Evolutionary conservation across 2,329 filamentous ascomycete species (phyloP).

Genomic region (Lachnellula arida): DNA sequence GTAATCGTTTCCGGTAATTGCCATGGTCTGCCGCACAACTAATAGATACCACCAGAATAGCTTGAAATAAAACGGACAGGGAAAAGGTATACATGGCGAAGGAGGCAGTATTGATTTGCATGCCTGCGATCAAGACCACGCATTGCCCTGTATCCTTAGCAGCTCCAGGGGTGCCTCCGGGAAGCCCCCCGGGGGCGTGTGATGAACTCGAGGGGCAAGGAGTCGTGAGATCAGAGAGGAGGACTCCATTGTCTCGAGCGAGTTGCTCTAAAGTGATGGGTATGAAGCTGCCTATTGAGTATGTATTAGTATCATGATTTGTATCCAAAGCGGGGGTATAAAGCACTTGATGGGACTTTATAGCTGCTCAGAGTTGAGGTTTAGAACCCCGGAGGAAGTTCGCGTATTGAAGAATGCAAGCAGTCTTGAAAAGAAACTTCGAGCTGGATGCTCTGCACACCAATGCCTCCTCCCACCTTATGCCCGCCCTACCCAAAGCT

Average conservation of each 20-base stretch:
- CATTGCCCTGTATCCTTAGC: slow-evolving; percentile 59
- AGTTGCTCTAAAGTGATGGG: slow-evolving; percentile 93
- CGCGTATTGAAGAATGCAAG: too few relatives aligned
- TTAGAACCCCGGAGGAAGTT: too few relatives aligned
- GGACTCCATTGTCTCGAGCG: slow-evolving; percentile 84
- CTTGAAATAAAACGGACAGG: slow-evolving; percentile 82
- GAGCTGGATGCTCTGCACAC: neutral
- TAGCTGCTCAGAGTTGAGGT: too few relatives aligned
- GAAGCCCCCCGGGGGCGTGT: slow-evolving; percentile 18
- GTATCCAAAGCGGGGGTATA: neutral
- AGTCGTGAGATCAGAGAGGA: slow-evolving; percentile 69
- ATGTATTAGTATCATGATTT: slow-evolving; percentile 14
- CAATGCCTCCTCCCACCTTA: neutral
- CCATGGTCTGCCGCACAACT: slow-evolving; percentile 95
- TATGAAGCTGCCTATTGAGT: slow-evolving; percentile 73
- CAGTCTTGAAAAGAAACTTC: neutral
- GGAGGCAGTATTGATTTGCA: slow-evolving; percentile 90
- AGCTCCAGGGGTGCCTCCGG: slow-evolving; percentile 19
- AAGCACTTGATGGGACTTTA: too few relatives aligned
- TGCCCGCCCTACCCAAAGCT: too few relatives aligned
- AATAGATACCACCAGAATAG: slow-evolving; percentile 89
- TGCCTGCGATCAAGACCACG: slow-evolving; percentile 73
- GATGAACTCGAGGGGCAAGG: slow-evolving; percentile 50
- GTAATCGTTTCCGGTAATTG: slow-evolving; percentile 80
- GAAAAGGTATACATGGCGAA: slow-evolving; percentile 99